Evolutionary conservation across 1,139 yeast genomes (phyloP), one percentile per base, ranked within the genome.

Genomic region (Zygosaccharomyces sapae): DNA sequence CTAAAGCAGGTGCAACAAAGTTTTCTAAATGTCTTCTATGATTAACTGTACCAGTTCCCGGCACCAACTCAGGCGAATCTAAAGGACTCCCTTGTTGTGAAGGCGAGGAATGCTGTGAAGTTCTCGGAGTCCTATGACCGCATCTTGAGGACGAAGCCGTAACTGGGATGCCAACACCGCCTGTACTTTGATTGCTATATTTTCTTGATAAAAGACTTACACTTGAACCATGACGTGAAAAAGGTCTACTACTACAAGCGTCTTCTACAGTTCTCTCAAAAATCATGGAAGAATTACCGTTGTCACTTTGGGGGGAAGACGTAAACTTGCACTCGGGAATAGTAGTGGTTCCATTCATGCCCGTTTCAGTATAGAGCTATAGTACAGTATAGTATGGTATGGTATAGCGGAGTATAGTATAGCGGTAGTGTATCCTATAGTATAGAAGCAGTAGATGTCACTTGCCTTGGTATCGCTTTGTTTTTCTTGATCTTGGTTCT

Each of bases 1-100:
- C 95, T 60, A 88, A 72, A 7, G 89, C 89, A 2, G 96, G 89
- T 1, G 95, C 89, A 43, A 86, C 85, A 56, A 72, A 80, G 65
- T 86, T 88, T 61, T 86, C 85, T 36, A 71, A 64, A n/a, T 77
- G 71, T 54, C 75, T 82, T 20, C 75, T 63, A 19, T 76, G 76
- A 34, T 53, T 54, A 34, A 55, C 53, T 16, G 49, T 46, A 18
- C 47, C 42, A 25, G 41, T 45, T 39, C 38, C 13, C 19, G 51
- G 50, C 13, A 47, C 46, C 30, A 49, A 46, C 35, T 46, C 44
- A 16, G 49, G 49, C 38, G 45, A 38, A 7, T 44, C 30, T 33
- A 43, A 33, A 22, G 49, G 49, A 31, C 46, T 35, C 33, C 47
- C 37, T 39, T 39, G 54, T 25, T 46, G 39, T 9, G 45, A 35